Conservation (phyloP, 2,329 filamentous ascomycete species). For the Fonsecaea nubica region DNA sequence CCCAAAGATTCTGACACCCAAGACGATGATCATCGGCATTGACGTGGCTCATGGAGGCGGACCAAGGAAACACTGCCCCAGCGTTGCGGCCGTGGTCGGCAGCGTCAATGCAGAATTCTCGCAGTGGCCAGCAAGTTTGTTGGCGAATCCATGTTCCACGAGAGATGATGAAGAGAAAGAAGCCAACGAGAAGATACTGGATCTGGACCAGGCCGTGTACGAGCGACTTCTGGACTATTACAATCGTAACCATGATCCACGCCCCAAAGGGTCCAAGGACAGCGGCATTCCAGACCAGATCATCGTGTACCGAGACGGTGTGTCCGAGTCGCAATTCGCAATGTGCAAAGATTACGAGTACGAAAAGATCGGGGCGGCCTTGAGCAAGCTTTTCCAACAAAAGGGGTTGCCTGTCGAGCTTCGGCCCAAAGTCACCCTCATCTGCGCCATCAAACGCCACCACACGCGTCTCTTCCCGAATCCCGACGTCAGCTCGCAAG, state of each 20-base stretch:
- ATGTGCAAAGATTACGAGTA: constrained; percentile 73
- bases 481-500: constrained; percentile 33
- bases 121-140: constrained; percentile 78
- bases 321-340: constrained; percentile 82
- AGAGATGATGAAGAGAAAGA: constrained; percentile 20
- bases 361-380: constrained; percentile 61
- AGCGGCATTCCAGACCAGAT: constrained; percentile 71
- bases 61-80: constrained; percentile 64
- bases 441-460: constrained; percentile 87
- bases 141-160: constrained; percentile 48
- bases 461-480: constrained; percentile 86
- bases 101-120: constrained; percentile 72
- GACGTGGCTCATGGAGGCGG: constrained; percentile 88
- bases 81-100: constrained; percentile 80
- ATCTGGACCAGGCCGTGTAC: constrained; percentile 67
- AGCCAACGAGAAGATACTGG: constrained; percentile 71
- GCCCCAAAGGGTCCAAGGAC: constrained; percentile 47
- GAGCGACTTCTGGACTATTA: constrained; percentile 70
- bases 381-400: not conserved
- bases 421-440: constrained; percentile 63
- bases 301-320: constrained; percentile 85
- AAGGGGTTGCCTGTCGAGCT: not conserved
- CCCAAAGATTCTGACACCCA: constrained; percentile 65
- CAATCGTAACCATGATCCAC: not conserved
- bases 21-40: constrained; percentile 85